A percentile compares a stretch with the other conserved stretches of the same genome.
Evolutionary conservation across 2,329 filamentous ascomycete genomes (phyloP).

Genomic region (Amauroascus niger): DNA sequence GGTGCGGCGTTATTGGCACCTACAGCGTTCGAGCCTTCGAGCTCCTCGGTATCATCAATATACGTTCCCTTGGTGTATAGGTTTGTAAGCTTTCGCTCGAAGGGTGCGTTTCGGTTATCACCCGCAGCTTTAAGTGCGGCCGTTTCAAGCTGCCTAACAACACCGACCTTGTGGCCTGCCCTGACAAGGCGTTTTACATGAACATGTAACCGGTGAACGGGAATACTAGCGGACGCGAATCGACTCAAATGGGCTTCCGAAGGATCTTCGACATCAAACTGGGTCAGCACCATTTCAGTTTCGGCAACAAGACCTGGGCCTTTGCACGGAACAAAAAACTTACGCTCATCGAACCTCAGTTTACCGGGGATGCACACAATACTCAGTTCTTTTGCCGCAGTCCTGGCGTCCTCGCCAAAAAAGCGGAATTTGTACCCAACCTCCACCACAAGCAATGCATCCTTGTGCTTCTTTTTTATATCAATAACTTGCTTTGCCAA

Average conservation of each 20-base stretch:
- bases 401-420: constrained; percentile 87
- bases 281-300: background rate
- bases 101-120: constrained; percentile 86
- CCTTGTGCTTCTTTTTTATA: constrained; percentile 83
- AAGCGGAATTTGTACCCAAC: constrained; percentile 98
- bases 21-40: constrained; percentile 43
- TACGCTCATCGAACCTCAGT: constrained; percentile 81
- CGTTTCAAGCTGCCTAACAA: constrained; percentile 89
- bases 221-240: constrained; percentile 93
- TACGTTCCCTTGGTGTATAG: constrained; percentile 98
- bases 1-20: constrained; percentile 46
- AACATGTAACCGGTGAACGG: constrained; percentile 79
- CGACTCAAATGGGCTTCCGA: constrained; percentile 86
- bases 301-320: constrained; percentile 11
- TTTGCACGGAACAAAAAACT: constrained; percentile 23
- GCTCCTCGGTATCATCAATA: constrained; percentile 79
- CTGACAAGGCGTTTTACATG: constrained; percentile 88
- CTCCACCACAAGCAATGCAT: constrained; percentile 83
- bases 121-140: constrained; percentile 91
- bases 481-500: constrained; percentile 90
- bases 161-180: constrained; percentile 90
- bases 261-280: constrained; percentile 44
- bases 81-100: constrained; percentile 85
- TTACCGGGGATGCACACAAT: constrained; percentile 97
- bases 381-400: constrained; percentile 78